Evolutionary conservation across 2,329 filamentous ascomycete species (phyloP).

Genomic region (Rhinocladiella similis): DNA sequence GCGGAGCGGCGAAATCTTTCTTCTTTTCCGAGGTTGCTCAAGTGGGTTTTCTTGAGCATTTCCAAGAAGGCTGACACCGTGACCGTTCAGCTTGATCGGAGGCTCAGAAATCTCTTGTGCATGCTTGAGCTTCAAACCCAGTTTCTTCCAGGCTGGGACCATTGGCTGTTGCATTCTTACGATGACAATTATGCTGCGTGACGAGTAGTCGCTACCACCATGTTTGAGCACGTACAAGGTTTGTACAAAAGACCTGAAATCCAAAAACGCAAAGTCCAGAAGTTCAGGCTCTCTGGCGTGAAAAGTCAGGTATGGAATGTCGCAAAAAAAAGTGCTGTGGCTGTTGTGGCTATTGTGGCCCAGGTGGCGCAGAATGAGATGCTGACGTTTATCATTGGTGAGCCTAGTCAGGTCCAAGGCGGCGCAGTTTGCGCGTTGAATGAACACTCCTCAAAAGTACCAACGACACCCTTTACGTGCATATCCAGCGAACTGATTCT

Average conservation of each 20-base stretch:
- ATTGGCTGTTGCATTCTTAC: conserved; percentile 13
- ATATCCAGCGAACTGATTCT: neutral
- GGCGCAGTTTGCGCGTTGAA: conserved; percentile 1
- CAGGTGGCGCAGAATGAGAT: neutral
- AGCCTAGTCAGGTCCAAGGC: neutral
- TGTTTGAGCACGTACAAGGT: no score
- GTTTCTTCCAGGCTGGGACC: conserved; percentile 60
- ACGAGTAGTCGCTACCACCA: no score
- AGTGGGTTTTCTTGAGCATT: neutral
- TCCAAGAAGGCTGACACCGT: conserved; percentile 3
- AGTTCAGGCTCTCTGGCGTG: neutral
- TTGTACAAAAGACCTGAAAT: no score
- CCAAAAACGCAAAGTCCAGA: no score
- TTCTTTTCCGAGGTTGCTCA: conserved; percentile 22
- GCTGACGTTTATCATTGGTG: neutral
- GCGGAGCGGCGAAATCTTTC: conserved; percentile 2
- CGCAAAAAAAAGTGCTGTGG: no score
- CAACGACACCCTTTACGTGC: neutral
- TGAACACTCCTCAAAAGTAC: neutral
- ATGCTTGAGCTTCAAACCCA: conserved; percentile 61
- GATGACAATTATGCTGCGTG: no score
- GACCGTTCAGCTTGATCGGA: neutral
- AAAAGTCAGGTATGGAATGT: neutral
- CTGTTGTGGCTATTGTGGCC: neutral
- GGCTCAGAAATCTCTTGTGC: conserved; percentile 37